A percentile compares a stretch with the other conserved stretches of the same genome.
Evolutionary conservation across 768 basidiomycete genomes (phyloP).

Genomic region (Tylopilus subfusipes): DNA sequence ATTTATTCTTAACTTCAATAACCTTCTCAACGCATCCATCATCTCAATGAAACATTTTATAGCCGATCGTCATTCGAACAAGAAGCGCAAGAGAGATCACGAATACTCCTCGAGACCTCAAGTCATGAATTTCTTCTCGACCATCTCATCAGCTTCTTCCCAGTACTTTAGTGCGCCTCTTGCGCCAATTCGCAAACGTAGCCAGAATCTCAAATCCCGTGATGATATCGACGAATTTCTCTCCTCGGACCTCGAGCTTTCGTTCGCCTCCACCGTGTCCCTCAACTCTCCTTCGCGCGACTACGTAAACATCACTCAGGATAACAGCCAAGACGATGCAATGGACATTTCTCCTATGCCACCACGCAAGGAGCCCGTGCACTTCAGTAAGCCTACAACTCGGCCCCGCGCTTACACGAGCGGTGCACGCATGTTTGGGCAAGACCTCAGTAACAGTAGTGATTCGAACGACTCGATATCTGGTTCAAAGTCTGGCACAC

Average conservation of each 20-base stretch:
- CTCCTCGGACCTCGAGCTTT: constrained; percentile 75
- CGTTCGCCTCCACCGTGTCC: constrained; percentile 81
- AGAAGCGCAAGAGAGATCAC: constrained; percentile 43
- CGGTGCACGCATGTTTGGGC: constrained; percentile 66
- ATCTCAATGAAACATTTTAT: constrained; percentile 36
- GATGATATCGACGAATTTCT: constrained; percentile 64
- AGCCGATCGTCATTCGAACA: constrained; percentile 41
- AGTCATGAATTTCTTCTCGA: constrained; percentile 56
- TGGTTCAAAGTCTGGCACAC: constrained; percentile 26
- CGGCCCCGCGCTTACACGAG: constrained; percentile 68
- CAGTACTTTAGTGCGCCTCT: constrained; percentile 40
- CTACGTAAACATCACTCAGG: constrained; percentile 42
- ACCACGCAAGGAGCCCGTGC: constrained; percentile 28
- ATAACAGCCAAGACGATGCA: constrained; percentile 51
- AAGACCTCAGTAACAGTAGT: constrained; percentile 62
- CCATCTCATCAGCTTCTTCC: constrained; percentile 39
- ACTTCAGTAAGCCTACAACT: constrained; percentile 28
- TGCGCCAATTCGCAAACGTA: constrained; percentile 47
- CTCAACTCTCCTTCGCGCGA: constrained; percentile 66
- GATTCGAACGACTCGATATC: constrained; percentile 34
- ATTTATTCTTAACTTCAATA: neutral
- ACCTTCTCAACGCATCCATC: constrained; percentile 27
- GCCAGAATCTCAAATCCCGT: constrained; percentile 39
- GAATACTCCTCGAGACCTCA: constrained; percentile 27
- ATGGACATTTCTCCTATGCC: constrained; percentile 84